Evolutionary conservation across 495 filamentous ascomycete species (phyloP).

Genomic region (Hypoxylon intermedium): DNA sequence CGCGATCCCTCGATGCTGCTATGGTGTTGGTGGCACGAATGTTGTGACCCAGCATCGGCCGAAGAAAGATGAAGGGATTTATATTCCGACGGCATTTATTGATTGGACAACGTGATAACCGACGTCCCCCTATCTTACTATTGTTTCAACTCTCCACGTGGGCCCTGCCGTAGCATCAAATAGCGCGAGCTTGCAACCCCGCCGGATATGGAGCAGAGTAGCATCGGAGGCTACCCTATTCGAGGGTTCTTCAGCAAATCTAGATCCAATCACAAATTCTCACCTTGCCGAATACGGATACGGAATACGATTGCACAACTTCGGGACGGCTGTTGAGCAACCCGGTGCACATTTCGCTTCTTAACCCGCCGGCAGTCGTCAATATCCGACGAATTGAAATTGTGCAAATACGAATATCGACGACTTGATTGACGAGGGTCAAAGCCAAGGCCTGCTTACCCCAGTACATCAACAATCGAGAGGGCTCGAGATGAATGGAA

Average conservation of each 20-base stretch:
- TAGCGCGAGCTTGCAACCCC: constrained; percentile 7
- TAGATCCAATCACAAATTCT: constrained; percentile 7
- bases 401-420: constrained; percentile 19
- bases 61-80: not conserved
- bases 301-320: constrained; percentile 22
- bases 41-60: not conserved
- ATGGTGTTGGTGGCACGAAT: not conserved
- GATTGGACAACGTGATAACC: not conserved
- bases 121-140: not conserved
- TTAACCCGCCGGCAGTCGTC: not conserved
- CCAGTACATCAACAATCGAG: not conserved
- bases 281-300: constrained; percentile 34
- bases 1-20: not conserved
- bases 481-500: not conserved
- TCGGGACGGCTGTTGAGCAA: constrained; percentile 4
- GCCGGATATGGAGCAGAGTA: constrained; percentile 12
- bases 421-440: constrained; percentile 3
- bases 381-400: constrained; percentile 14
- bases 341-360: constrained; percentile 17
- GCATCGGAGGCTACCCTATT: constrained; percentile 7
- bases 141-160: constrained; percentile 19
- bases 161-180: constrained; percentile 6
- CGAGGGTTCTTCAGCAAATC: constrained; percentile 5
- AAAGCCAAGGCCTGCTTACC: not conserved
- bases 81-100: constrained; percentile 7